Evolutionary conservation across 1,284 basidiomycete species (phyloP).

Genomic region (Ustilago nuda): DNA sequence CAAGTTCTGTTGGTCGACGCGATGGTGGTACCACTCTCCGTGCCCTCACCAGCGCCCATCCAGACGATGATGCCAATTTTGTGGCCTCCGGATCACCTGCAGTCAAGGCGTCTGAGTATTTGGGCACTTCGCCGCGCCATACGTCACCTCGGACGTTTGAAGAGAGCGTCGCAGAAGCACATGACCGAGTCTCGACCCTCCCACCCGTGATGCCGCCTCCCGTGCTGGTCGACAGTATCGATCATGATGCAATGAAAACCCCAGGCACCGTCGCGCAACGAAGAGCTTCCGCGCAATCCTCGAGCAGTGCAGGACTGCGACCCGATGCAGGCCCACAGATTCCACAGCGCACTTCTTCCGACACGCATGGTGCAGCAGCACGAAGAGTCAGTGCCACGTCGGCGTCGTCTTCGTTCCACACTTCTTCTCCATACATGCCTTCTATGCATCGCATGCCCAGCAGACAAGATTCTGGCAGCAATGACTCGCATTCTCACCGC

Average conservation of each 20-base stretch:
- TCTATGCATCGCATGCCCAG: constrained; percentile 23
- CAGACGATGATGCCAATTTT: constrained; percentile 19
- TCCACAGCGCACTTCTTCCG: constrained; percentile 42
- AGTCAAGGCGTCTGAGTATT: neutral
- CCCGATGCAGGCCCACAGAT: constrained; percentile 33
- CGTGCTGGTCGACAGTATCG: constrained; percentile 18
- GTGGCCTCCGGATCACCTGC: constrained; percentile 15
- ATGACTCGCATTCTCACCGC: constrained; percentile 24
- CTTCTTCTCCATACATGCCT: constrained; percentile 27
- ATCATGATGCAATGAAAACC: constrained; percentile 26
- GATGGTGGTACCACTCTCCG: constrained; percentile 30
- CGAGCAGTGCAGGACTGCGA: constrained; percentile 30
- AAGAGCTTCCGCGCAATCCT: constrained; percentile 29
- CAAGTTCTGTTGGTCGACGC: constrained; percentile 33
- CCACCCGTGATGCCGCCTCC: constrained; percentile 37
- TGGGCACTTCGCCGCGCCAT: constrained; percentile 4
- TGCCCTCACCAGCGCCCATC: constrained; percentile 24
- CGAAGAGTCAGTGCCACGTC: constrained; percentile 23
- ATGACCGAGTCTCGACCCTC: constrained; percentile 4
- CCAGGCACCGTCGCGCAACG: constrained; percentile 24
- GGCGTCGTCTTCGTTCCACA: constrained; percentile 20
- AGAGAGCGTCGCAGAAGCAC: constrained; percentile 11
- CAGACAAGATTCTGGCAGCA: constrained; percentile 15
- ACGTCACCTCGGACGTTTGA: constrained; percentile 18
- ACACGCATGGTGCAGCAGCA: constrained; percentile 35